Conservation (phyloP, 345 rosid species). For the Firmiana major region DNA sequence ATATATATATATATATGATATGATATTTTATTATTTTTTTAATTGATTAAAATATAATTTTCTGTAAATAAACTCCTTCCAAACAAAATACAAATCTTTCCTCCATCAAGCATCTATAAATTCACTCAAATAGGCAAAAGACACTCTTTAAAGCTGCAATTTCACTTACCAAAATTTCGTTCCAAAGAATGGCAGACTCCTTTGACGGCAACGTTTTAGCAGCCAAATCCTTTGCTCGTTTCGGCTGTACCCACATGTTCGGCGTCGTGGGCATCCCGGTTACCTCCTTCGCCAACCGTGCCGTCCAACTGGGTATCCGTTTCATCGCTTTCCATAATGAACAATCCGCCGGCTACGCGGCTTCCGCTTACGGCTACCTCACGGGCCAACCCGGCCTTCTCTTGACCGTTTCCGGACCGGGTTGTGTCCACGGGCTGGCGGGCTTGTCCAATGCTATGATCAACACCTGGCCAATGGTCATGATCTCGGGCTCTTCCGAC, state of each 20-base stretch:
- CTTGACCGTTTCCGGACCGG: conserved; percentile 93
- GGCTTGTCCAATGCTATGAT: conserved; percentile 90
- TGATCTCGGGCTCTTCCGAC: conserved; percentile 95
- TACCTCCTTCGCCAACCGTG: conserved; percentile 80
- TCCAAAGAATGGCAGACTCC: conserved; percentile 2
- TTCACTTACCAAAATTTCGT: background rate
- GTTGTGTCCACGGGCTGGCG: conserved; percentile 94
- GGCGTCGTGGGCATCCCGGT: conserved; percentile 98
- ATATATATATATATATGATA: too few relatives aligned
- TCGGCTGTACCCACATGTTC: conserved; percentile 88
- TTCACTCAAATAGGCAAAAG: background rate
- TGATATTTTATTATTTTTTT: too few relatives aligned
- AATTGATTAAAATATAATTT: too few relatives aligned
- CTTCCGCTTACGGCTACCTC: conserved; percentile 93
- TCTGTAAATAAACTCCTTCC: too few relatives aligned
- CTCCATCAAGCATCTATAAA: background rate
- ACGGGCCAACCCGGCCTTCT: conserved; percentile 81
- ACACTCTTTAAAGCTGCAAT: background rate
- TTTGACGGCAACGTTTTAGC: conserved; percentile 72
- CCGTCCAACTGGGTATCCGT: conserved; percentile 73
- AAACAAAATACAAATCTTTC: background rate
- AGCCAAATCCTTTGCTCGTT: conserved; percentile 58
- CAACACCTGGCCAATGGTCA: conserved; percentile 81
- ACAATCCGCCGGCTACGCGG: conserved; percentile 98
- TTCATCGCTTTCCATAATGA: conserved; percentile 97